Percentiles rank a stretch among this genome's conserved stretches.
Evolutionary conservation across 2,329 filamentous ascomycete species (phyloP).

Genomic region (Apiospora malaysiana): DNA sequence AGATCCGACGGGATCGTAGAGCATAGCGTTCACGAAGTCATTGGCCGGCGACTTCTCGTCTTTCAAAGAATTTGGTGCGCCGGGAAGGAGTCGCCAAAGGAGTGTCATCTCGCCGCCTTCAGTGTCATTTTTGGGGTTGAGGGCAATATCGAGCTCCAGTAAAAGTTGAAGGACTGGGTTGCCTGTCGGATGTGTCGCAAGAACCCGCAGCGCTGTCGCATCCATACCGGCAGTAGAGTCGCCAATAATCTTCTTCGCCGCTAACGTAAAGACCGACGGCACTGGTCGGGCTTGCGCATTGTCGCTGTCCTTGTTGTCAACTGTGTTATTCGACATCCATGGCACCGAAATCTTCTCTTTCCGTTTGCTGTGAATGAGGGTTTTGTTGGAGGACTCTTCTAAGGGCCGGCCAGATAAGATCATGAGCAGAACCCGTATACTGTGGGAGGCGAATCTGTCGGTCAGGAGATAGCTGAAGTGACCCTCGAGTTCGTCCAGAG

Average conservation of each 20-base stretch:
- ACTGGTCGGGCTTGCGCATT: conserved; percentile 61
- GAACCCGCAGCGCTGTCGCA: conserved; percentile 77
- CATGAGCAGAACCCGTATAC: conserved; percentile 82
- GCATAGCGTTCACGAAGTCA: conserved; percentile 80
- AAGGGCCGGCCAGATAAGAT: conserved; percentile 85
- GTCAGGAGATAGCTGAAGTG: conserved; percentile 84
- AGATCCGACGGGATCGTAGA: conserved; percentile 91
- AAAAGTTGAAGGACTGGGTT: conserved; percentile 94
- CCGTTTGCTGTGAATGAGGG: conserved; percentile 86
- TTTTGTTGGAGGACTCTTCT: conserved; percentile 70
- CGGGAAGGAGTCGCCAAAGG: conserved; percentile 79
- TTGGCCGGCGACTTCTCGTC: conserved; percentile 76
- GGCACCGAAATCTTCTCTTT: conserved; percentile 81
- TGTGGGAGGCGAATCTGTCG: conserved; percentile 88
- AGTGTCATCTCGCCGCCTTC: conserved; percentile 56
- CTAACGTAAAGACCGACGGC: conserved; percentile 77
- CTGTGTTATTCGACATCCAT: conserved; percentile 54
- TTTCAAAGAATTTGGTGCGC: conserved; percentile 70
- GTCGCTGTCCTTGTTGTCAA: conserved; percentile 55
- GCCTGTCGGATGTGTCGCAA: conserved; percentile 88
- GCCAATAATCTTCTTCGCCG: conserved; percentile 80
- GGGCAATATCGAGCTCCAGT: conserved; percentile 81
- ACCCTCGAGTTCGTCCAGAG: conserved; percentile 86
- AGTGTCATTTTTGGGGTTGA: conserved; percentile 69
- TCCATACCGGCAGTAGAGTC: conserved; percentile 79